A percentile compares a stretch with the other conserved stretches of the same genome.
Conservation (phyloP, 352 stramenopile genomes). For the Globisporangium perplexum region DNA sequence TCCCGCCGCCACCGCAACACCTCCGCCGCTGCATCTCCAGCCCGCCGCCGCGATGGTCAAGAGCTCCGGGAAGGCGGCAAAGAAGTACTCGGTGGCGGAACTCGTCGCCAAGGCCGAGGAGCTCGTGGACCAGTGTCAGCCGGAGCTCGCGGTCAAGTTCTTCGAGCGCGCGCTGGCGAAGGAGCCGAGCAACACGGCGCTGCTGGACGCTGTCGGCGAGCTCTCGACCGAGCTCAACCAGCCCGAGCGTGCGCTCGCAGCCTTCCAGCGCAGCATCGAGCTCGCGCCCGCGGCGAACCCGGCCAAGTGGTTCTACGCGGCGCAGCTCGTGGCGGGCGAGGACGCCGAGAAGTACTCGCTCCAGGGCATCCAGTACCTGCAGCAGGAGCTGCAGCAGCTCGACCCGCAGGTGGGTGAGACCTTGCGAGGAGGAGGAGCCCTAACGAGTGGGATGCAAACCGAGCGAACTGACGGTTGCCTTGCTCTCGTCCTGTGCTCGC, state of each 20-base stretch:
- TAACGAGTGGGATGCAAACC: neutral
- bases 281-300: conserved; percentile 68
- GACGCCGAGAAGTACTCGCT: conserved; percentile 63
- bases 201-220: conserved; percentile 79
- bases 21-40: no score
- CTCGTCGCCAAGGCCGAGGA: conserved; percentile 79
- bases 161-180: conserved; percentile 72
- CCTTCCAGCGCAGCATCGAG: conserved; percentile 66
- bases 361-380: conserved; percentile 66
- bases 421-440: no score
- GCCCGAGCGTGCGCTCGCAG: conserved; percentile 61
- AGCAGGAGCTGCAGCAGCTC: conserved; percentile 41
- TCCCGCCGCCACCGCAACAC: conserved; percentile 1
- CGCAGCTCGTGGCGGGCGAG: conserved; percentile 70
- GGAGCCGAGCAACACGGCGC: conserved; percentile 58
- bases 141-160: conserved; percentile 79
- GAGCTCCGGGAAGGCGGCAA: conserved; percentile 9
- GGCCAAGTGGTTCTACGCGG: conserved; percentile 82
- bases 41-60: conserved; percentile 25
- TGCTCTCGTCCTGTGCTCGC: no score
- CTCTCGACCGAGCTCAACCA: conserved; percentile 80
- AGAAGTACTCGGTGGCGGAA: conserved; percentile 54
- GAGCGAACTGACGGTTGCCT: no score
- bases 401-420: conserved; percentile 16
- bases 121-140: conserved; percentile 82